These are phyloP conservation scores for Agaricus blazei DNA, from an alignment of 768 basidiomycete genomes.

Conservation along the genomic window DNA sequence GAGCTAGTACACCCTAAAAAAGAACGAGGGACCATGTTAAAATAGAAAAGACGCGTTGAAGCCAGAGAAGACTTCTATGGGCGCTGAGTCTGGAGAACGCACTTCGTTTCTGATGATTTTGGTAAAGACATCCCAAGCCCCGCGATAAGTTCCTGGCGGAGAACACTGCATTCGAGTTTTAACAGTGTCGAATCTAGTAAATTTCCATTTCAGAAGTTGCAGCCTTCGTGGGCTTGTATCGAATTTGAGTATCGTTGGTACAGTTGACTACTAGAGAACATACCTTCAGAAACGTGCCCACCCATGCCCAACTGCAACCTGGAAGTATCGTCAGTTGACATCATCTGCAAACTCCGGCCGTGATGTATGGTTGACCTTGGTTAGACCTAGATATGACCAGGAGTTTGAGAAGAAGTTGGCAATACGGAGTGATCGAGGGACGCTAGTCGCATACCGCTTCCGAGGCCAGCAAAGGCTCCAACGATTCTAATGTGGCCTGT, in stretches of 20 bases:
- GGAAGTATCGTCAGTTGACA: conserved; percentile 4
- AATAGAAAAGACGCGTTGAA: background rate
- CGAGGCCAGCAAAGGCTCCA: conserved; percentile 54
- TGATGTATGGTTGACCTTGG: conserved; percentile 33
- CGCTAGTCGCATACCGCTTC: conserved; percentile 42
- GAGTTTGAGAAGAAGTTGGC: background rate
- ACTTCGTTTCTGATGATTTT: conserved; percentile 62
- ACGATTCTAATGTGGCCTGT: conserved; percentile 41
- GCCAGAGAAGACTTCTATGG: background rate
- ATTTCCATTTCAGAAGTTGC: conserved; percentile 2
- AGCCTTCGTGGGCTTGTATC: conserved; percentile 3
- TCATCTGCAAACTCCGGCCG: background rate
- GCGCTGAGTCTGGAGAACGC: conserved; percentile 10
- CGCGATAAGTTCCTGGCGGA: conserved; percentile 55
- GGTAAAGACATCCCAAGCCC: conserved; percentile 54
- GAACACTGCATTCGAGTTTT: conserved; percentile 72
- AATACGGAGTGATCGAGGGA: background rate
- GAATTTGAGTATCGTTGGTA: background rate
- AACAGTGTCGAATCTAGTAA: conserved; percentile 60
- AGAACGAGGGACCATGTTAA: background rate
- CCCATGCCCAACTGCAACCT: conserved; percentile 74
- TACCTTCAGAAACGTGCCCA: conserved; percentile 22
- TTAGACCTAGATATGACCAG: conserved; percentile 31
- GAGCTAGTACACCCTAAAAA: conserved; percentile 49
- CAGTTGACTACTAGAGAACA: background rate